Evolutionary conservation across 805 yeast genomes (phyloP).

Genomic region (Candida patagonica): DNA sequence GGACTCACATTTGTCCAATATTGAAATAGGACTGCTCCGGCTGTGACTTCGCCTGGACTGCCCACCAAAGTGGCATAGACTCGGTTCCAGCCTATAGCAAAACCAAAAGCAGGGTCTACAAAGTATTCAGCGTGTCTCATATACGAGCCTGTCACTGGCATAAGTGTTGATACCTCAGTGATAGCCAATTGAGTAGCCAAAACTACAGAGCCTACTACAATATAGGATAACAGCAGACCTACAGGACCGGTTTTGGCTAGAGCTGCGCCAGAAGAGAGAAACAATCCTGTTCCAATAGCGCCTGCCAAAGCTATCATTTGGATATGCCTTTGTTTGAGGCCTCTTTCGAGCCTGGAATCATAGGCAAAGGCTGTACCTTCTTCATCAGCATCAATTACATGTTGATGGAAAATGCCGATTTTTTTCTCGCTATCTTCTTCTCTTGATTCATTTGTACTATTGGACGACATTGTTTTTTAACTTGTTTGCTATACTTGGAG

Average conservation of each 20-base stretch:
- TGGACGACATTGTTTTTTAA: too few species aligned
- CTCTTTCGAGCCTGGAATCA: conserved; percentile 4
- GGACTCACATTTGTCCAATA: conserved; percentile 74
- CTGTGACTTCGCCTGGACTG: conserved; percentile 74
- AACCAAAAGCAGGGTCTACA: conserved; percentile 63
- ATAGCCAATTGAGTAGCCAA: conserved; percentile 56
- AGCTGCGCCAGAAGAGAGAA: conserved; percentile 60
- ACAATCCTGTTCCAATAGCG: conserved; percentile 70
- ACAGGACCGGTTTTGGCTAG: conserved; percentile 61
- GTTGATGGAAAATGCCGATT: too few species aligned
- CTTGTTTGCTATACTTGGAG: too few species aligned
- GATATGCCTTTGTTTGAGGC: conserved; percentile 42
- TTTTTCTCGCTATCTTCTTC: too few species aligned
- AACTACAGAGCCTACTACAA: conserved; percentile 63
- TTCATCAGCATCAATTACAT: too few species aligned
- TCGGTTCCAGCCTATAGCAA: conserved; percentile 70
- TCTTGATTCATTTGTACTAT: too few species aligned
- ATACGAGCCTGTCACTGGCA: conserved; percentile 71
- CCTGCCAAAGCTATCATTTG: conserved; percentile 73
- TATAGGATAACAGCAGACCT: conserved; percentile 51
- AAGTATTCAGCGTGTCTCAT: conserved; percentile 63
- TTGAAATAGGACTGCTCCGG: conserved; percentile 67
- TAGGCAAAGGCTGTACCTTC: conserved; percentile 2
- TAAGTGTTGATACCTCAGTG: conserved; percentile 68
- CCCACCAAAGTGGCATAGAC: conserved; percentile 65